Conservation (phyloP, 1,284 basidiomycete genomes). For the Chondrostereum purpureum region DNA sequence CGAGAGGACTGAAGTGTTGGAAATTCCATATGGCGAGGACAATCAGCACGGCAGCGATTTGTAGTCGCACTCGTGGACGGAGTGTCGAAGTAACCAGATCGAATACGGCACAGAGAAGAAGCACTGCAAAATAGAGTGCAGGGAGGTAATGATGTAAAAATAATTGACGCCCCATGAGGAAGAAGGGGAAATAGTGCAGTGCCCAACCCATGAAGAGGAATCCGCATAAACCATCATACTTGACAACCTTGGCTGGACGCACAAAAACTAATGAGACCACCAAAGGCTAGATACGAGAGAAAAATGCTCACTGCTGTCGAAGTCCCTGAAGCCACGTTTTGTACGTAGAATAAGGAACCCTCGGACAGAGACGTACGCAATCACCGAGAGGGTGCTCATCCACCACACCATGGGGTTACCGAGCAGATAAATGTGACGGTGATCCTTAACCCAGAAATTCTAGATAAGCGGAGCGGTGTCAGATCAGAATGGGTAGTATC, state of each 20-base stretch:
- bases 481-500: slow-evolving; percentile 6
- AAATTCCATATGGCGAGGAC: slow-evolving; percentile 77
- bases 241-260: slow-evolving; percentile 76
- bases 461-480: slow-evolving; percentile 22
- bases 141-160: slow-evolving; percentile 98
- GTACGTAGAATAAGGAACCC: slow-evolving; percentile 81
- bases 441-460: slow-evolving; percentile 99
- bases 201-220: slow-evolving; percentile 93
- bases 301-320: slow-evolving; percentile 72
- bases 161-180: slow-evolving; percentile 91
- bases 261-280: slow-evolving; percentile 1
- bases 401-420: slow-evolving; percentile 96
- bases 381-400: slow-evolving; percentile 68
- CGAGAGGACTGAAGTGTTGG: slow-evolving; percentile 74
- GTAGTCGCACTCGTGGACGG: slow-evolving; percentile 70
- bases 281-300: no score
- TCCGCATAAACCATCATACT: slow-evolving; percentile 86
- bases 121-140: slow-evolving; percentile 89
- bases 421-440: slow-evolving; percentile 90
- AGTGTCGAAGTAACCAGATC: slow-evolving; percentile 81
- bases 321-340: slow-evolving; percentile 88
- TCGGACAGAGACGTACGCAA: slow-evolving; percentile 62
- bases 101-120: slow-evolving; percentile 75
- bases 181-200: slow-evolving; percentile 96
- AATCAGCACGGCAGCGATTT: slow-evolving; percentile 71